Conservation (phyloP, 1,139 yeast species). For the Sugiyamaella japonica region DNA sequence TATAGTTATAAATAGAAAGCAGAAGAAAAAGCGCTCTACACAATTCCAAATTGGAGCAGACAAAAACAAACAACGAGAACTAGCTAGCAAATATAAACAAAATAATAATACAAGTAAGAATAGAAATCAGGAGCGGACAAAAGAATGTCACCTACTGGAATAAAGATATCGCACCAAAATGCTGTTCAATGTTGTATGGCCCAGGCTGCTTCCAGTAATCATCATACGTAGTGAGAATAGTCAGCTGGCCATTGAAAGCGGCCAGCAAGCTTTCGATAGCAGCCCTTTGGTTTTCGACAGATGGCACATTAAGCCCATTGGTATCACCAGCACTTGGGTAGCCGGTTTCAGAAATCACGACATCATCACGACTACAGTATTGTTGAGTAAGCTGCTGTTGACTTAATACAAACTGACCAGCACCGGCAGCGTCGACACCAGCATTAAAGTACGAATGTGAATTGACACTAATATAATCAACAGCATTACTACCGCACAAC, state of each 20-base stretch:
- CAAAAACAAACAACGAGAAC: neutral
- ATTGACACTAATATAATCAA: slow-evolving; percentile 81
- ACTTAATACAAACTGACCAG: slow-evolving; percentile 70
- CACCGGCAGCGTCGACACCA: slow-evolving; percentile 56
- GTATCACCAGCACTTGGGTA: slow-evolving; percentile 74
- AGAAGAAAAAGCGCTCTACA: neutral
- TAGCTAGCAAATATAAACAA: neutral
- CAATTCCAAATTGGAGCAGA: neutral
- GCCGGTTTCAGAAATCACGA: slow-evolving; percentile 77
- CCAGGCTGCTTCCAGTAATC: slow-evolving; percentile 93
- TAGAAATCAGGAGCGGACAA: neutral
- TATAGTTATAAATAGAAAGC: neutral
- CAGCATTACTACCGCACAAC: slow-evolving; percentile 63
- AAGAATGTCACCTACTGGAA: slow-evolving; percentile 29
- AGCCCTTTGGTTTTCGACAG: slow-evolving; percentile 61
- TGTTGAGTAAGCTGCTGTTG: slow-evolving; percentile 57
- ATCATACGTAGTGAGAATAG: slow-evolving; percentile 70
- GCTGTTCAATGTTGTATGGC: slow-evolving; percentile 77
- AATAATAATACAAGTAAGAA: slow-evolving; percentile 1
- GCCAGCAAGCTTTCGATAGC: slow-evolving; percentile 66
- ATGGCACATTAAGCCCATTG: slow-evolving; percentile 75
- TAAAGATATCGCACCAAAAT: slow-evolving; percentile 66
- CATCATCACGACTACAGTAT: slow-evolving; percentile 43
- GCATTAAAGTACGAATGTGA: slow-evolving; percentile 84
- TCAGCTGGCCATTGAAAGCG: slow-evolving; percentile 53